Evolutionary conservation across 2,329 filamentous ascomycete genomes (phyloP).

Genomic region (Apiospora phragmitis): DNA sequence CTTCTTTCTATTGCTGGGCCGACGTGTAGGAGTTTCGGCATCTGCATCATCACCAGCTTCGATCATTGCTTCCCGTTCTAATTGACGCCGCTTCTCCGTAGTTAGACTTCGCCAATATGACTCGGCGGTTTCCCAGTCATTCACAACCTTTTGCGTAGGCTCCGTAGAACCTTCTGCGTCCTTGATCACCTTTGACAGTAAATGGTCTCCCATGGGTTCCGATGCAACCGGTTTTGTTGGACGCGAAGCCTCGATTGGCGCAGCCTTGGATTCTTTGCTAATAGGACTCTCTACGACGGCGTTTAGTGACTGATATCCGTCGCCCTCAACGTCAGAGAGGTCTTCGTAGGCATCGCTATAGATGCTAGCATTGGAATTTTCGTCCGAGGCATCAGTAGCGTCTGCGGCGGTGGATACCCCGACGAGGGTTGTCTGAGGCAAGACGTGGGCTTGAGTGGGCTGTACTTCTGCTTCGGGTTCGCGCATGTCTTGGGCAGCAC

Average conservation of each 20-base stretch:
- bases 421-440: conserved; percentile 31
- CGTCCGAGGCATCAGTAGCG: conserved; percentile 37
- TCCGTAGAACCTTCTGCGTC: background rate
- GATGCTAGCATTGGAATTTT: conserved; percentile 49
- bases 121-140: conserved; percentile 69
- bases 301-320: conserved; percentile 72
- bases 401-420: conserved; percentile 27
- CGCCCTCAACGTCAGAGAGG: conserved; percentile 61
- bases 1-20: conserved; percentile 38
- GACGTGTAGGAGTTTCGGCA: conserved; percentile 35
- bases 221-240: background rate
- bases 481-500: conserved; percentile 19
- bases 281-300: conserved; percentile 67
- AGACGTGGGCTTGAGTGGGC: conserved; percentile 15
- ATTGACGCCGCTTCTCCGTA: conserved; percentile 60
- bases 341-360: conserved; percentile 81
- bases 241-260: background rate
- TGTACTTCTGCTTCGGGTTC: conserved; percentile 25
- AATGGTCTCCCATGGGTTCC: background rate
- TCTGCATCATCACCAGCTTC: conserved; percentile 52
- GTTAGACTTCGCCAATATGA: conserved; percentile 70
- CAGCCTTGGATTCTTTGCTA: conserved; percentile 42
- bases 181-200: background rate
- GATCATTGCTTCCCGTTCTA: conserved; percentile 58
- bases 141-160: conserved; percentile 16